Evolutionary conservation across 164 flowering plant genomes (phyloP).

Genomic region (Magnolia sinica): DNA sequence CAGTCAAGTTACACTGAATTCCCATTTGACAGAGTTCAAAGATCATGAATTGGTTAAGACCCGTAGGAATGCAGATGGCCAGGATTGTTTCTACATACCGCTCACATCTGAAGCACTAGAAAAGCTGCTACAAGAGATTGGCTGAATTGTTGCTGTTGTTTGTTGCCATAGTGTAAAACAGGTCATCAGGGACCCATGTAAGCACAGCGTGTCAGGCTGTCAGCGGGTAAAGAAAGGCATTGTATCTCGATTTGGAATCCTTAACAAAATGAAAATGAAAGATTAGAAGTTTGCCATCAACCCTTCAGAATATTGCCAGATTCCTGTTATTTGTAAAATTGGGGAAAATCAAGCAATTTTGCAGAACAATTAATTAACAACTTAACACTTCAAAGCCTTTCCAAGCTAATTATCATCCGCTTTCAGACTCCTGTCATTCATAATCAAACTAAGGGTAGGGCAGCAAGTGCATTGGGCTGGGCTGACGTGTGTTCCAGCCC

Average conservation of each 20-base stretch:
- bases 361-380: no score
- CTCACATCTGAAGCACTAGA: conserved; percentile 70
- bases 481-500: no score
- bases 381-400: no score
- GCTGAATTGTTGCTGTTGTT: conserved; percentile 11
- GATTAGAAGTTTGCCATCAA: not conserved
- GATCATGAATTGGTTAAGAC: conserved; percentile 92
- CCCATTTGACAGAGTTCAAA: conserved; percentile 93
- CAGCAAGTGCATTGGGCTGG: no score
- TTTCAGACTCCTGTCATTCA: no score
- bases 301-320: not conserved
- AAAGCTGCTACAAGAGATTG: conserved; percentile 55
- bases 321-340: not conserved
- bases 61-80: conserved; percentile 67
- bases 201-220: not conserved
- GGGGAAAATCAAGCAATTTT: not conserved
- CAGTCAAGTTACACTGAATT: conserved; percentile 50
- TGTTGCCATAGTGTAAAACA: not conserved
- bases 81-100: conserved; percentile 83
- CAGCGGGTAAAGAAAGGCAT: not conserved
- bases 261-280: not conserved
- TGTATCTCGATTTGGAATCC: not conserved
- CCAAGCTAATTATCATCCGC: no score
- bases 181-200: not conserved
- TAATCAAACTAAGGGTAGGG: no score